Base-by-base conservation (phyloP, 495 filamentous ascomycete species). In the Echria macrotheca region DNA sequence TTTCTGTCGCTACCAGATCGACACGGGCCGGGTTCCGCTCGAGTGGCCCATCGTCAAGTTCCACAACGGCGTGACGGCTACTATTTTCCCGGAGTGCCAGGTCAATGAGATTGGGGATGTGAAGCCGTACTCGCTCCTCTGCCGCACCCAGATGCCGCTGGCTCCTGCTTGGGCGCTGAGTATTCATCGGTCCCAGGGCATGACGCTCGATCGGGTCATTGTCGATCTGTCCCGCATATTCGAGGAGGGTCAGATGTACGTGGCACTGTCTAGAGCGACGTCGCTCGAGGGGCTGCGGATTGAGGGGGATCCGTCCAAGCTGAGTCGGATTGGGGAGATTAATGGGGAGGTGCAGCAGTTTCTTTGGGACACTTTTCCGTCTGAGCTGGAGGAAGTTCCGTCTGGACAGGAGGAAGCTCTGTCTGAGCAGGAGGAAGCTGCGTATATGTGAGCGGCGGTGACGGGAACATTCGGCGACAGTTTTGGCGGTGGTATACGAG, bases 141-240 rank as follows among this genome's bases (percentile, higher is more conserved):
- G 48, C 81, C 89, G 52, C 83, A 87, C 66, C 77, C 86, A 91
- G 62, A 67, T 91, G 56, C 86, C 91, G 2, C 74, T 98, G 11
- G 90, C 94, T 21, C 73, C 95, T 0, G 93, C 91, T 1, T 98
- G 93, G 91, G 93, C 91, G 10, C 68, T 98, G 39, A 91, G 84
- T 0, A 95, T 96, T 43, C 91, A 98, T 73, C 95, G 95, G 69
- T 85, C 89, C 2, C 91, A 98, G 62, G 90, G 90, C 4, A 88
- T 96, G 60, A 96, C 93, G 18, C 74, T 98, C 23, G 87, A 95
- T 44, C 77, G 89, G 1, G 91, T 96, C 7, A 88, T 94, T 50
- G 89, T 98, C 9, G 83, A 96, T 58, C 68, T 98, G 3, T 83
- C 84, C 0, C 77, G 72, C 36, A 86, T 88, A 2, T 98, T 95